These are phyloP conservation scores for Pythium apleroticum DNA, from an alignment of 352 stramenopile genomes.

Conservation along the genomic window DNA sequence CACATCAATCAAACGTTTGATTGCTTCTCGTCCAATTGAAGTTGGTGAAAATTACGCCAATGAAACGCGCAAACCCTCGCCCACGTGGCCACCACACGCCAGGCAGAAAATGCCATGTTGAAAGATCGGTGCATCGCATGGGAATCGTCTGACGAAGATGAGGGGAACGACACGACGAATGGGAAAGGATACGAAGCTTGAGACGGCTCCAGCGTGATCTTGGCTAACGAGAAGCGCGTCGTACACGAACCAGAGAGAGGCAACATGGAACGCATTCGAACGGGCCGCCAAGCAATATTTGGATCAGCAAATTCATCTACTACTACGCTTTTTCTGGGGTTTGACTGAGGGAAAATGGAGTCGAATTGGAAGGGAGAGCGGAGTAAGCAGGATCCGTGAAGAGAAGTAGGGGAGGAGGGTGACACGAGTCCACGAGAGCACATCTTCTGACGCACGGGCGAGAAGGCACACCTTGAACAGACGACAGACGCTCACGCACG, in stretches of 20 bases:
- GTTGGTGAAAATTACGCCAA: conserved; percentile 17
- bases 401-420: background rate
- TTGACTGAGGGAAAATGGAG: conserved; percentile 14
- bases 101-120: conserved; percentile 13
- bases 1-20: conserved; percentile 28
- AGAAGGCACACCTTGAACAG: conserved; percentile 4
- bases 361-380: conserved; percentile 17
- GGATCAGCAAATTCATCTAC: conserved; percentile 32
- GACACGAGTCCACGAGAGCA: conserved; percentile 1
- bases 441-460: conserved; percentile 6
- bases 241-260: background rate
- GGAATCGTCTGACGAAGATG: background rate
- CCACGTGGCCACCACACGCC: conserved; percentile 25
- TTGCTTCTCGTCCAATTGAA: conserved; percentile 14
- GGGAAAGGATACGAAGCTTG: background rate
- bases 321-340: conserved; percentile 34
- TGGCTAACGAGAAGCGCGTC: background rate
- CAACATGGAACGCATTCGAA: conserved; percentile 1
- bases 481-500: background rate
- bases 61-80: conserved; percentile 8
- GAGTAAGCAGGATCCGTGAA: conserved; percentile 19
- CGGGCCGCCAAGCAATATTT: conserved; percentile 18
- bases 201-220: background rate
- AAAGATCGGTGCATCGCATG: conserved; percentile 1
- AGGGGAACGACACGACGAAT: background rate